phyloP scores from a whole-genome alignment of 2,329 filamentous ascomycete species.

The Leptosphaerulina australis region DNA sequence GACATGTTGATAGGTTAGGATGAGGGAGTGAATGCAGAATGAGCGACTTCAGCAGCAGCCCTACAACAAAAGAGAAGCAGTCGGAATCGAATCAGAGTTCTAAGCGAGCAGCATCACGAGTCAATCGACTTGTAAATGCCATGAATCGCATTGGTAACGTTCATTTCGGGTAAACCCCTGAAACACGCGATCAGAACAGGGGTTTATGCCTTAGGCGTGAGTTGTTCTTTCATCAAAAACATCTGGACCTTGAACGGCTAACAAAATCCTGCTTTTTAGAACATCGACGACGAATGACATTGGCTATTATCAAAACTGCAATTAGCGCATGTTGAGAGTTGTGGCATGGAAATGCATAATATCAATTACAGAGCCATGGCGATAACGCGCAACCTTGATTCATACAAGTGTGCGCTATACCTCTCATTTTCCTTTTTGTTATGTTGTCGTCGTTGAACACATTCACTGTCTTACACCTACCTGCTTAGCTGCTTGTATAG shows the following conservation, averaged over 20 bases:
- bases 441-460: conserved; percentile 18
- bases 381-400: conserved; percentile 24
- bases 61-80: conserved; percentile 8
- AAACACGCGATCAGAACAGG: conserved; percentile 34
- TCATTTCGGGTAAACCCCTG: conserved; percentile 46
- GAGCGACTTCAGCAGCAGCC: conserved; percentile 1
- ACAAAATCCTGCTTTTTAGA: conserved; percentile 35
- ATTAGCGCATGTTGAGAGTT: conserved; percentile 29
- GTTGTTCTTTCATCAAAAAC: conserved; percentile 24
- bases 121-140: conserved; percentile 27
- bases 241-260: conserved; percentile 24
- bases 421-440: conserved; percentile 25
- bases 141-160: conserved; percentile 32
- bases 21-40: conserved; percentile 17
- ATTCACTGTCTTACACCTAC: conserved; percentile 20
- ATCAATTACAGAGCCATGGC: conserved; percentile 33
- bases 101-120: conserved; percentile 20
- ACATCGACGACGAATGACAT: conserved; percentile 16
- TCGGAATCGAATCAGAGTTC: conserved; percentile 23
- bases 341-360: conserved; percentile 20
- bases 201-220: conserved; percentile 23
- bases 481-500: conserved; percentile 27
- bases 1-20: conserved; percentile 37
- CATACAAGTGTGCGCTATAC: conserved; percentile 14
- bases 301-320: conserved; percentile 32